Conservation (phyloP, 148 eudicot genomes). For the Pouteria glomerata region DNA sequence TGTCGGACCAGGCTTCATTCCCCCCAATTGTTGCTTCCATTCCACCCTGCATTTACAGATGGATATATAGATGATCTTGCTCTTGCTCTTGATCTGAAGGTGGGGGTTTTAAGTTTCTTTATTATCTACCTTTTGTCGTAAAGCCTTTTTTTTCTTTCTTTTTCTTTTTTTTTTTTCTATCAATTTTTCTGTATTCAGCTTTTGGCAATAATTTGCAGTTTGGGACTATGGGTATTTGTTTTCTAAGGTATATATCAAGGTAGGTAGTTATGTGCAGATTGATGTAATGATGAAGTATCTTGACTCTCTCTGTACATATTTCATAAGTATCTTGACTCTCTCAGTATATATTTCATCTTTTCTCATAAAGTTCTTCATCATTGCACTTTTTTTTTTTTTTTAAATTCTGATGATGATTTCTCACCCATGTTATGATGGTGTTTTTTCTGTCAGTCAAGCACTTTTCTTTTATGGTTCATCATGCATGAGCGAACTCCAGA, state of each 20-base stretch:
- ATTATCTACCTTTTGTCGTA: not conserved
- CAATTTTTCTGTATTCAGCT: not conserved
- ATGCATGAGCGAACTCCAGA: not conserved
- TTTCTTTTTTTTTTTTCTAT: not conserved
- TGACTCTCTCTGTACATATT: no score
- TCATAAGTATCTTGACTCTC: no score
- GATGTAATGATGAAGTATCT: constrained; percentile 48
- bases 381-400: not conserved
- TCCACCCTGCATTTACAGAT: not conserved
- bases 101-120: not conserved
- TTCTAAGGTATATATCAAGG: not conserved
- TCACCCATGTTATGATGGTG: constrained; percentile 1
- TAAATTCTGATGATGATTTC: not conserved
- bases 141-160: not conserved
- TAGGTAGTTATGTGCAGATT: constrained; percentile 28
- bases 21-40: constrained; percentile 43
- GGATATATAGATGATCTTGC: not conserved
- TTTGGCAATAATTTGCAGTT: not conserved
- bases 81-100: constrained; percentile 3
- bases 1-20: constrained; percentile 74
- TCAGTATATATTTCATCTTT: not conserved
- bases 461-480: constrained; percentile 9
- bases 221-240: not conserved
- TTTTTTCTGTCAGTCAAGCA: constrained; percentile 2
- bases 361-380: constrained; percentile 7